Percentiles rank a stretch among this genome's conserved stretches.
Conservation (phyloP, 2,329 filamentous ascomycete genomes). For the Alternaria sp. region DNA sequence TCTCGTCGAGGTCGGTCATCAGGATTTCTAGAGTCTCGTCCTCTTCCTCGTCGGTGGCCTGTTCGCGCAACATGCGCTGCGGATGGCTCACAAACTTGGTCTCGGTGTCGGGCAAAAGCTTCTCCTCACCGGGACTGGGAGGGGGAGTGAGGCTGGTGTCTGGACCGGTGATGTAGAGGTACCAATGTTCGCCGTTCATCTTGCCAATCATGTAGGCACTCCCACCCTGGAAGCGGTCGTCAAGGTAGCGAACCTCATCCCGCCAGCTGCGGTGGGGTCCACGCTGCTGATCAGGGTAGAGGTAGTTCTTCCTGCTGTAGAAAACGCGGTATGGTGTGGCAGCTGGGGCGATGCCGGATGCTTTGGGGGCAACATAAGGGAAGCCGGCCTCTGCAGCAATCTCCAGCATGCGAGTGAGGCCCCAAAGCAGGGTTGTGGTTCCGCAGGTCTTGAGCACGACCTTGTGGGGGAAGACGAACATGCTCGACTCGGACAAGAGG, state of each 20-base stretch:
- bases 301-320: constrained; percentile 98
- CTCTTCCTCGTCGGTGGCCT: constrained; percentile 59
- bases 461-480: constrained; percentile 99
- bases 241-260: constrained; percentile 90
- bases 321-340: constrained; percentile 95
- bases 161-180: constrained; percentile 93
- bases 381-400: constrained; percentile 95
- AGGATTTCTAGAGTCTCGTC: constrained; percentile 79
- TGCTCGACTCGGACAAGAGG: constrained; percentile 96
- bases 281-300: constrained; percentile 92
- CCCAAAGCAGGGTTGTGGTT: constrained; percentile 90
- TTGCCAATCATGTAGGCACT: constrained; percentile 99
- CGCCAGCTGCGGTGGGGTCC: constrained; percentile 98
- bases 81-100: constrained; percentile 68
- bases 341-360: constrained; percentile 73
- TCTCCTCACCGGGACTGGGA: constrained; percentile 69
- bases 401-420: constrained; percentile 87
- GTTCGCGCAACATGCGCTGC: constrained; percentile 60
- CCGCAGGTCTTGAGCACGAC: constrained; percentile 98
- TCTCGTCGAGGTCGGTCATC: constrained; percentile 73
- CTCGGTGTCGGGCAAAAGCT: constrained; percentile 59
- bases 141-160: constrained; percentile 82
- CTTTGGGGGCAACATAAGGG: constrained; percentile 74
- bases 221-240: constrained; percentile 88
- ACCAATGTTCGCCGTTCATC: constrained; percentile 99